Evolutionary conservation across 139 green algal genomes (phyloP).

Genomic region (Asterochloris erici): DNA sequence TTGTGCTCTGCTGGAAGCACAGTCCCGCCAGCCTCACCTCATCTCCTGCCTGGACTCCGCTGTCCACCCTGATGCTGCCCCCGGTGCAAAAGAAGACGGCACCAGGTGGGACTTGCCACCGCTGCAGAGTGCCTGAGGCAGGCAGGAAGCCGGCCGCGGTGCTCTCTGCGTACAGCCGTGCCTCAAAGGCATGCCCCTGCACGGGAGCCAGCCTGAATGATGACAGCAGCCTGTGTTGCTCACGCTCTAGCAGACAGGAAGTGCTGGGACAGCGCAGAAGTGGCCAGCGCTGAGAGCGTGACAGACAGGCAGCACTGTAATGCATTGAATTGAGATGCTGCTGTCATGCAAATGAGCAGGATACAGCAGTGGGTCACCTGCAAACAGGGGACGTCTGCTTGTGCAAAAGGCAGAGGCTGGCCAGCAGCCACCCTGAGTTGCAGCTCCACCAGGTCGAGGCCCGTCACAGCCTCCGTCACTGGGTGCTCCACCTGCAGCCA

Average conservation of each 20-base stretch:
- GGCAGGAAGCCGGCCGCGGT: conserved; percentile 73
- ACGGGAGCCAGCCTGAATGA: background rate
- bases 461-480: conserved; percentile 65
- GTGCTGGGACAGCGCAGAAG: background rate
- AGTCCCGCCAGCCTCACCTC: conserved; percentile 15
- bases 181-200: conserved; percentile 79
- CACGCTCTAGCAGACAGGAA: background rate
- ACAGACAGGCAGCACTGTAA: too few species aligned
- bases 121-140: conserved; percentile 39
- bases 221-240: background rate
- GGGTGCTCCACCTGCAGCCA: conserved; percentile 27
- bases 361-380: too few species aligned
- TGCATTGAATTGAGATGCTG: background rate
- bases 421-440: conserved; percentile 83
- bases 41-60: conserved; percentile 56
- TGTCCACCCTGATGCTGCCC: conserved; percentile 56
- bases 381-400: conserved; percentile 30
- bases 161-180: conserved; percentile 85
- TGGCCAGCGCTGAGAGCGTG: too few species aligned
- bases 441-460: conserved; percentile 86
- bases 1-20: too few species aligned
- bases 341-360: background rate
- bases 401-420: conserved; percentile 39
- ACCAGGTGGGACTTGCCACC: conserved; percentile 29
- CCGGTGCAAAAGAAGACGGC: conserved; percentile 29